Evolutionary conservation across 106 monocot species (phyloP).

Genomic region (Platanthera guangdongensis): DNA sequence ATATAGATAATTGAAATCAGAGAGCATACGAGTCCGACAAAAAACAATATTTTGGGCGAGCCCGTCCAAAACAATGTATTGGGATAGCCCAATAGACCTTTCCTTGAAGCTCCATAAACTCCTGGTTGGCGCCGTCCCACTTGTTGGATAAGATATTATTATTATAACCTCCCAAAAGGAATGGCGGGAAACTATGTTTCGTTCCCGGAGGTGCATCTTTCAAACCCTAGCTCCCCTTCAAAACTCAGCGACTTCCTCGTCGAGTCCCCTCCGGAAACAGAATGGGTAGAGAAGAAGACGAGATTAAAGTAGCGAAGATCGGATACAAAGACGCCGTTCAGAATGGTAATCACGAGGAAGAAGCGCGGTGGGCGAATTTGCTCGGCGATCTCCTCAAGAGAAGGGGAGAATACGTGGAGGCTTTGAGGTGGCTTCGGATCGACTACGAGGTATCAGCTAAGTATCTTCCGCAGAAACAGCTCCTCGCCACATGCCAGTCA

Average conservation of each 20-base stretch:
- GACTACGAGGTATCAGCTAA: slow-evolving; percentile 75
- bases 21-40: no score
- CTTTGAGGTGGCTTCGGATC: slow-evolving; percentile 75
- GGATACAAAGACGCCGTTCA: slow-evolving; percentile 46
- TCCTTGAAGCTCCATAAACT: no score
- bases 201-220: no score
- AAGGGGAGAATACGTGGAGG: slow-evolving; percentile 80
- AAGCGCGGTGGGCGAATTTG: slow-evolving; percentile 84
- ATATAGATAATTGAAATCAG: no score
- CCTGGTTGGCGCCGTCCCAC: no score
- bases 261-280: background rate
- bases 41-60: no score
- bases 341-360: slow-evolving; percentile 73
- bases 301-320: slow-evolving; percentile 56
- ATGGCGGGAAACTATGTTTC: no score
- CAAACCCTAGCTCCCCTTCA: no score
- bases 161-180: no score
- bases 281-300: slow-evolving; percentile 51
- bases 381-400: slow-evolving; percentile 72
- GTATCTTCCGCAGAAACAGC: slow-evolving; percentile 73
- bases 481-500: slow-evolving; percentile 93
- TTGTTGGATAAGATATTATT: no score
- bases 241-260: background rate
- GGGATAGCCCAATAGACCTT: no score
- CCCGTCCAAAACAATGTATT: no score